Evolutionary conservation across 306 rosid species (phyloP).

Genomic region (Inga laurina): DNA sequence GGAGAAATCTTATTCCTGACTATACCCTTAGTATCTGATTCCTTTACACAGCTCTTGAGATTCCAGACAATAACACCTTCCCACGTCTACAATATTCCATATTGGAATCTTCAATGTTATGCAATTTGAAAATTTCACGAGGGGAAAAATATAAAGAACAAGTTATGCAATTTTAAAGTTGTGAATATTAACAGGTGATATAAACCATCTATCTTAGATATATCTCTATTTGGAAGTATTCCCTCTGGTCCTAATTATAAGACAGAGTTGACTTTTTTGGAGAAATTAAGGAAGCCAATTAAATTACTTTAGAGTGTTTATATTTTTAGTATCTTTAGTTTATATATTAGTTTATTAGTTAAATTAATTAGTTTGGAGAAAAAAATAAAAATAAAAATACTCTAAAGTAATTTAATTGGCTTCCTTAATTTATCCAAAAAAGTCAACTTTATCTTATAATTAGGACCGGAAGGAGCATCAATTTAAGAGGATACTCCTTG

Average conservation of each 20-base stretch:
- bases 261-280: too few species aligned
- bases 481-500: slow-evolving; percentile 85
- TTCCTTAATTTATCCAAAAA: too few species aligned
- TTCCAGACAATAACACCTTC: slow-evolving; percentile 94
- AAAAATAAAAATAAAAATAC: too few species aligned
- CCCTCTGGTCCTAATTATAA: too few species aligned
- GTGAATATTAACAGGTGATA: slow-evolving; percentile 78
- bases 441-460: too few species aligned
- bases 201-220: slow-evolving; percentile 86
- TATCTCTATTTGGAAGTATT: slow-evolving; percentile 80
- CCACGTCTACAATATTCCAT: slow-evolving; percentile 77
- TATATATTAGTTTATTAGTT: too few species aligned
- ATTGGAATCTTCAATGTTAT: slow-evolving; percentile 23
- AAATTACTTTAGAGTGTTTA: too few species aligned
- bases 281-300: too few species aligned
- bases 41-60: slow-evolving; percentile 61
- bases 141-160: slow-evolving; percentile 9
- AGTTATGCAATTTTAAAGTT: slow-evolving; percentile 25
- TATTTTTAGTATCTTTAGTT: too few species aligned
- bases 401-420: too few species aligned
- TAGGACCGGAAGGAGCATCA: too few species aligned
- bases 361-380: too few species aligned
- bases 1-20: slow-evolving; percentile 56
- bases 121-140: slow-evolving; percentile 20
- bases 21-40: slow-evolving; percentile 51